Percentiles rank a stretch among this genome's conserved stretches.
phyloP scores from a whole-genome alignment of 257 asterid species.

The Echium plantagineum region DNA sequence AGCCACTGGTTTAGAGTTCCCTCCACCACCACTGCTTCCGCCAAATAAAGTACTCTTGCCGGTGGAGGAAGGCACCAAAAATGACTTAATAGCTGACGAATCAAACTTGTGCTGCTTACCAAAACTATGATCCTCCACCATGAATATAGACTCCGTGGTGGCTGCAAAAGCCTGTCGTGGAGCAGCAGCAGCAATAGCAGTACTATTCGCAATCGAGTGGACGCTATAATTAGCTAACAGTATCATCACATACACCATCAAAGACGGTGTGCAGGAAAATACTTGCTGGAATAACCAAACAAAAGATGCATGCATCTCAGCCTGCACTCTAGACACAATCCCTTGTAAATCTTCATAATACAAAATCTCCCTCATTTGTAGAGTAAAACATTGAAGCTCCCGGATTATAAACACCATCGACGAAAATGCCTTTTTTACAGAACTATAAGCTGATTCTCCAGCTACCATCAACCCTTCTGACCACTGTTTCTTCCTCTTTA shows the following conservation, averaged over 20 bases:
- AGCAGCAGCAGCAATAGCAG: constrained; percentile 43
- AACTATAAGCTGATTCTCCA: constrained; percentile 64
- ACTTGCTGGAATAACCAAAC: constrained; percentile 97
- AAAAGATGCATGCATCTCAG: constrained; percentile 78
- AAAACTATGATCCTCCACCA: constrained; percentile 30
- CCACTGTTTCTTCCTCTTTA: constrained; percentile 74
- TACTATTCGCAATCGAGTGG: constrained; percentile 45
- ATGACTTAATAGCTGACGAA: constrained; percentile 34
- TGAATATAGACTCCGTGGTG: constrained; percentile 28
- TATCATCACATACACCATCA: constrained; percentile 91
- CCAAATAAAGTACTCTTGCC: constrained; percentile 51
- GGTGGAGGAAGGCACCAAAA: constrained; percentile 36
- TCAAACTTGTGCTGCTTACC: constrained; percentile 31
- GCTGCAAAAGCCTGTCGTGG: constrained; percentile 22
- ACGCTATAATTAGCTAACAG: constrained; percentile 87
- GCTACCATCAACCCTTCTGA: constrained; percentile 45
- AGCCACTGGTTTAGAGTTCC: constrained; percentile 34
- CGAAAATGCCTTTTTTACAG: constrained; percentile 79
- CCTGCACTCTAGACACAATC: constrained; percentile 58
- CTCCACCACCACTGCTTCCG: constrained; percentile 61
- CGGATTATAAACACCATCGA: constrained; percentile 91
- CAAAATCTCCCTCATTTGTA: constrained; percentile 66
- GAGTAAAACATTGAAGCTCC: constrained; percentile 66
- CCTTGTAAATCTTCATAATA: constrained; percentile 79
- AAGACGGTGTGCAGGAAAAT: constrained; percentile 79